Percentiles rank a stretch among this genome's conserved stretches.
Evolutionary conservation across 345 rosid genomes (phyloP).

Genomic region (Syzygium grande): DNA sequence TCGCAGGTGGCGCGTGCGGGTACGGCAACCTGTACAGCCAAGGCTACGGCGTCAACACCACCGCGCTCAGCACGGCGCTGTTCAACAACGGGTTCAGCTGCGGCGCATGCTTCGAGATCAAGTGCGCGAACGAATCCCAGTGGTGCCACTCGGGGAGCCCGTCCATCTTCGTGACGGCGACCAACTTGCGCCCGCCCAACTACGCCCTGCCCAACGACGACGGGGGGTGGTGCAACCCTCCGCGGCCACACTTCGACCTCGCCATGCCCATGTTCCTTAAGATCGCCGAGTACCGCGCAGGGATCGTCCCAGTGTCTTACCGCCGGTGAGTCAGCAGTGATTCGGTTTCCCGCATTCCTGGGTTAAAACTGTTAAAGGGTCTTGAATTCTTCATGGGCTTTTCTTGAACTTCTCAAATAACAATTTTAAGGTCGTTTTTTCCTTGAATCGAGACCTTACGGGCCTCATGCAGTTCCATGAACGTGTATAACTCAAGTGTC

Average conservation of each 20-base stretch:
- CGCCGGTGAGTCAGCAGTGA: slow-evolving; percentile 6
- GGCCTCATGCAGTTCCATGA: background rate
- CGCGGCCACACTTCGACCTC: slow-evolving; percentile 14
- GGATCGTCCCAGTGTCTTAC: slow-evolving; percentile 14
- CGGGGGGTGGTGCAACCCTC: slow-evolving; percentile 23
- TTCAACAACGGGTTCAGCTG: slow-evolving; percentile 64
- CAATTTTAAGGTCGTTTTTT: too few species aligned
- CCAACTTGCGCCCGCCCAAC: slow-evolving; percentile 63
- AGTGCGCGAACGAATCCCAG: slow-evolving; percentile 47
- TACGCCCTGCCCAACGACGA: slow-evolving; percentile 11
- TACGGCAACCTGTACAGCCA: slow-evolving; percentile 66
- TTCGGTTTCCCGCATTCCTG: background rate
- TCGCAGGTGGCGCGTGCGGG: slow-evolving; percentile 66
- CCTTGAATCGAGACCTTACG: too few species aligned
- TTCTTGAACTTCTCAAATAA: background rate
- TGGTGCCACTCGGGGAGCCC: slow-evolving; percentile 71
- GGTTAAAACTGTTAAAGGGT: background rate
- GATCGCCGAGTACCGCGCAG: slow-evolving; percentile 15
- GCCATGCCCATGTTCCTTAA: slow-evolving; percentile 21
- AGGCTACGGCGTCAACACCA: slow-evolving; percentile 75
- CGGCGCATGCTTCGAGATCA: slow-evolving; percentile 66
- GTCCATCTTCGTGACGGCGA: slow-evolving; percentile 57
- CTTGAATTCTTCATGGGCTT: background rate
- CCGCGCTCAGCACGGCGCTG: slow-evolving; percentile 65
- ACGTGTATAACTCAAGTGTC: background rate